Base-by-base conservation (phyloP, 2,329 filamentous ascomycete species). In the Mycosphaerella sp. region DNA sequence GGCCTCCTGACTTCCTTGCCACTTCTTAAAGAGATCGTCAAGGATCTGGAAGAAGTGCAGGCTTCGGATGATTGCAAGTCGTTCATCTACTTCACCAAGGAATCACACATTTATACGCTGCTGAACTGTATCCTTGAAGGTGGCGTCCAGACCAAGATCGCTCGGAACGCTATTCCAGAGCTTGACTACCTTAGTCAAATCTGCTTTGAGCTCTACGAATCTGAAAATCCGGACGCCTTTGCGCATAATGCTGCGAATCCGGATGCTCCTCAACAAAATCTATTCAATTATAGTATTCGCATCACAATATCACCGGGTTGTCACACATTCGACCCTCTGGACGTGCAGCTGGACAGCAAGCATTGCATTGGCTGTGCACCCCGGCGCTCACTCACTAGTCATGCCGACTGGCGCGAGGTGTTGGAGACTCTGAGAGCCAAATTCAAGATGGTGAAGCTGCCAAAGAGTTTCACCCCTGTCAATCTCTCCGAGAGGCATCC, bases 21-120 rank as follows among this genome's bases (percentile, higher is more conserved):
- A 2, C 77, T 98, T 13, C 80, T 98, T 41, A 94, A 94, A 68
- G 93, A 98, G 71, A 96, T 98, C 62, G 93, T 98, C 6, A 86
- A 90, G 65, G 91, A 98, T 64, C 78, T 98, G 2, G 94, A 98
- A 72, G 90, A 97, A 70, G 89, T 97, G 70, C 93, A 98, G 71
- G 91, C 93, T 3, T 94, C 88, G 0, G 85, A 91, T 47, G 87
- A 94, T 59, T 89, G 90, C 40, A 96, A 96, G 67, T 91, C 86
- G 1, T 97, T 97, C 75, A 88, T 97, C 71, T 98, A 98, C 73
- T 98, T 98, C 70, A 98, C 93, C 57, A 98, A 98, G 70, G 93
- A 98, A 71, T 95, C 89, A 0, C 93, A 98, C 68, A 96, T 98
- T 57, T 98, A 98, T 73, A 98, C 93, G 4, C 79, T 98, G 4